Evolutionary conservation across 2,329 filamentous ascomycete species (phyloP), one percentile per base, ranked within the genome.

Genomic region (Phyllosticta citribraziliensis): DNA sequence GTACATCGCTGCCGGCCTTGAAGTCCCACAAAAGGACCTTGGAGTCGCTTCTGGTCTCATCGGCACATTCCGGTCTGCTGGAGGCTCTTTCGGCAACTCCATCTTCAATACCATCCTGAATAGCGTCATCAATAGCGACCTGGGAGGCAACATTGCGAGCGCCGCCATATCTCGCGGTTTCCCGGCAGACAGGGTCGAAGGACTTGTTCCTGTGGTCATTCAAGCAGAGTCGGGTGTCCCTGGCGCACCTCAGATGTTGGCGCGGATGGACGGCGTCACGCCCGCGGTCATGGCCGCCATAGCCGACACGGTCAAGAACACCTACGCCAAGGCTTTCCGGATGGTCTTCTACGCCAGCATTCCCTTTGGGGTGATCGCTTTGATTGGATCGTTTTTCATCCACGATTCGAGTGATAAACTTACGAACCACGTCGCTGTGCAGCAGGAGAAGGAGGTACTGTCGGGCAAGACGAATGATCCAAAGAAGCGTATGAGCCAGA

Each of bases 371-470:
- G 63, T 69, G 0, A 24, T 69, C 2, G 67, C 68, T 2, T 60
- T 65, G 2, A 20, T 57, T 0, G 63, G 63, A 10, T 64, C 68
- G 1, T 60, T 66, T n/a, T 65, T 56, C 12, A 64, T 70, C 5
- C 66, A 64, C 25, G 71, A 73, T 63, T 67, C 69, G 24, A 67
- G 65, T 24, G 68, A 68, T 59, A 63, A 69, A 55, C 63, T 73
- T 47, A 73, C 66, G 14, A 72, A 70, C 60, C 69, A 73, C 57
- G 64, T 71, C 35, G 70, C 70, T 10, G 63, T 73, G 2, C 66
- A 70, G 63, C 64, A 69, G 57, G 67, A 72, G 62, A 68, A 65
- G 62, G 68, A 69, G 25, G 24, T 65, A 4, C 22, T 60, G 6
- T 40, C 53, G n/a, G 58, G 58, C 12, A 60, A 60, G 58, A n/a